Percentiles rank a stretch among this genome's conserved stretches.
Conservation (phyloP, 1,284 basidiomycete species). For the Tylopilus sp. region DNA sequence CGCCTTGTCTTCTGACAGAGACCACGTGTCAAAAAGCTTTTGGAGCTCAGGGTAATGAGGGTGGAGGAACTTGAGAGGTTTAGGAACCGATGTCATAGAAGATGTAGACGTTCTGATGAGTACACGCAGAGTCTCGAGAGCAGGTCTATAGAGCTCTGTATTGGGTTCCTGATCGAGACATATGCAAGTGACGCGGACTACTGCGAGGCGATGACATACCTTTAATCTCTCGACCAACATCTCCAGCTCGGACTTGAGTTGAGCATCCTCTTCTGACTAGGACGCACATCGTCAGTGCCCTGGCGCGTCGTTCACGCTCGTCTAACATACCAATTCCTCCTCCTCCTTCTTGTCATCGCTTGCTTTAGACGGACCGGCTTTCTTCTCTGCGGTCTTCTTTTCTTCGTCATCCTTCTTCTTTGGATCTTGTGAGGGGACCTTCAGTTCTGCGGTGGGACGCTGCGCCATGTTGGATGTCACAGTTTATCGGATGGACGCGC, state of each 20-base stretch:
- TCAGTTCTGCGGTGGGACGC: conserved; percentile 51
- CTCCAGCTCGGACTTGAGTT: conserved; percentile 93
- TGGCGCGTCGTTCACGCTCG: conserved; percentile 14
- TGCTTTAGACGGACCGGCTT: conserved; percentile 47
- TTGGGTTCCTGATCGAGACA: conserved; percentile 72
- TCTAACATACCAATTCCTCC: conserved; percentile 73
- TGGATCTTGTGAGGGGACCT: conserved; percentile 68
- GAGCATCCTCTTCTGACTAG: conserved; percentile 93
- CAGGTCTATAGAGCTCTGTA: conserved; percentile 80
- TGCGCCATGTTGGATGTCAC: conserved; percentile 46
- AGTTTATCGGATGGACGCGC: conserved; percentile 28
- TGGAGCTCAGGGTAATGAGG: conserved; percentile 93
- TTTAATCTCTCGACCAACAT: conserved; percentile 96
- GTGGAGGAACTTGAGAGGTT: conserved; percentile 97
- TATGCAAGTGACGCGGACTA: conserved; percentile 8
- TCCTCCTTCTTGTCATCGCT: conserved; percentile 68
- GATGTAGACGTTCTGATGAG: conserved; percentile 96
- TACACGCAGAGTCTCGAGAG: conserved; percentile 91
- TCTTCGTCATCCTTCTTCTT: conserved; percentile 58
- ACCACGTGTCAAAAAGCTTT: conserved; percentile 77
- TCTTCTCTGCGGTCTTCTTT: conserved; percentile 38
- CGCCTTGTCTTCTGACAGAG: conserved; percentile 76
- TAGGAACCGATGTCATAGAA: conserved; percentile 99
- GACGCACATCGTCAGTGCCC: conserved; percentile 2
- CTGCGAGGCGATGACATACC: conserved; percentile 41